A percentile compares a stretch with the other conserved stretches of the same genome.
Evolutionary conservation across 192 early-diverging fungal genomes (phyloP).

Genomic region (Coemansia sp.): DNA sequence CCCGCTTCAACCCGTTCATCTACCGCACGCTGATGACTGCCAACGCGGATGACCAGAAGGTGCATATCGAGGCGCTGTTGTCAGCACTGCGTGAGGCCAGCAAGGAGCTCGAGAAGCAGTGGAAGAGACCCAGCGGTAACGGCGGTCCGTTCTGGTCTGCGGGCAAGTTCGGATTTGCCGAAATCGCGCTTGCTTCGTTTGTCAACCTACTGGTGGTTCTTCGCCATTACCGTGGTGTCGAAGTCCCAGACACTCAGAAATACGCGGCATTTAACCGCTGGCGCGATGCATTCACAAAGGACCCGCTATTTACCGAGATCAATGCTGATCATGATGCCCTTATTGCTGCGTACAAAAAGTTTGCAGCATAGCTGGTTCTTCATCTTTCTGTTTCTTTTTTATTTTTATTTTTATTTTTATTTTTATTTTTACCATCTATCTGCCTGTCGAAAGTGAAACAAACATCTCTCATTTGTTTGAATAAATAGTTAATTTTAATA

Average conservation of each 20-base stretch:
- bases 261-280: constrained; percentile 34
- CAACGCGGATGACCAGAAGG: constrained; percentile 22
- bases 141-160: constrained; percentile 37
- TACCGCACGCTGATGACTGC: constrained; percentile 11
- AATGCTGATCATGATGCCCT: constrained; percentile 13
- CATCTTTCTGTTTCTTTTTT: no score
- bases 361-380: not conserved
- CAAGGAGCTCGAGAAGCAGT: constrained; percentile 32
- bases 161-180: constrained; percentile 23
- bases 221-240: constrained; percentile 24
- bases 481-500: no score
- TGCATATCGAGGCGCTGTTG: constrained; percentile 11
- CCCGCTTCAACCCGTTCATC: constrained; percentile 18
- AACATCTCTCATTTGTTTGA: not conserved
- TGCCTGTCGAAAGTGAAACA: no score
- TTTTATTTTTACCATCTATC: not conserved
- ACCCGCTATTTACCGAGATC: constrained; percentile 23
- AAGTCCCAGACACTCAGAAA: constrained; percentile 34
- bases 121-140: constrained; percentile 26
- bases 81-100: constrained; percentile 11
- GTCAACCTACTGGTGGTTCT: constrained; percentile 11
- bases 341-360: constrained; percentile 26
- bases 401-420: not conserved
- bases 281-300: constrained; percentile 21
- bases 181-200: constrained; percentile 28